Percentiles rank a stretch among this genome's conserved stretches.
phyloP scores from a whole-genome alignment of 2,329 filamentous ascomycete genomes.

The Ophiostoma angusticollis region DNA sequence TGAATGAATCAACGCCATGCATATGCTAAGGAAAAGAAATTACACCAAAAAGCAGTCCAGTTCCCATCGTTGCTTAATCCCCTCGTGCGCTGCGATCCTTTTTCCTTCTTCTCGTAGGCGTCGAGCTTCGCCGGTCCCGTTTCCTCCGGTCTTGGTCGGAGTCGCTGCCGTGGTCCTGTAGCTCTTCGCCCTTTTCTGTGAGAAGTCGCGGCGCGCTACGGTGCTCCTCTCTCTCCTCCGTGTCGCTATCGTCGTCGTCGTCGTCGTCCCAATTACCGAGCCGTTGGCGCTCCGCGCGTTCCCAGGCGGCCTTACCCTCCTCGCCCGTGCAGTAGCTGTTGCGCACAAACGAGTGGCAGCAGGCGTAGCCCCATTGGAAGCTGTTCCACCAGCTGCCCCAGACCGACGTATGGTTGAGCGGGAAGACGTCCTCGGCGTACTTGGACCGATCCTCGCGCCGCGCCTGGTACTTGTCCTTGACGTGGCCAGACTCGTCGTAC shows the following conservation, averaged over 20 bases:
- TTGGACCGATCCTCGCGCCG: slow-evolving; percentile 72
- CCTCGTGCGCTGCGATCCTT: slow-evolving; percentile 1
- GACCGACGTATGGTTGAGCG: slow-evolving; percentile 83
- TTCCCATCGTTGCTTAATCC: too few species aligned
- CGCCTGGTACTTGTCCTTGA: slow-evolving; percentile 74
- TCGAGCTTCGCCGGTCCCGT: neutral
- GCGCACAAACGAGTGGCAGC: slow-evolving; percentile 85
- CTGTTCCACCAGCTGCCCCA: slow-evolving; percentile 98
- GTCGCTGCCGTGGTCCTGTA: neutral
- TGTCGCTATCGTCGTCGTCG: neutral
- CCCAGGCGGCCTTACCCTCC: slow-evolving; percentile 68
- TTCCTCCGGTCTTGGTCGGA: neutral
- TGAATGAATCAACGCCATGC: too few species aligned
- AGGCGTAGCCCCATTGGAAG: slow-evolving; percentile 92
- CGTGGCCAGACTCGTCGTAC: slow-evolving; percentile 78
- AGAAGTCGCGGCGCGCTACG: slow-evolving; percentile 1
- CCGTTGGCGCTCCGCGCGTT: slow-evolving; percentile 56
- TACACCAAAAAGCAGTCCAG: neutral
- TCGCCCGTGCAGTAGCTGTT: slow-evolving; percentile 97
- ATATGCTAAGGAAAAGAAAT: neutral
- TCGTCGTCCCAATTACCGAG: slow-evolving; percentile 30
- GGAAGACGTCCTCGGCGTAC: slow-evolving; percentile 74
- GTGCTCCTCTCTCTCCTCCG: too few species aligned
- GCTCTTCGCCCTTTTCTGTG: slow-evolving; percentile 3
- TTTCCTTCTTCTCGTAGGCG: slow-evolving; percentile 3